These are phyloP conservation scores for Suillus paluster DNA, from an alignment of 768 basidiomycete species.

Conservation along the genomic window DNA sequence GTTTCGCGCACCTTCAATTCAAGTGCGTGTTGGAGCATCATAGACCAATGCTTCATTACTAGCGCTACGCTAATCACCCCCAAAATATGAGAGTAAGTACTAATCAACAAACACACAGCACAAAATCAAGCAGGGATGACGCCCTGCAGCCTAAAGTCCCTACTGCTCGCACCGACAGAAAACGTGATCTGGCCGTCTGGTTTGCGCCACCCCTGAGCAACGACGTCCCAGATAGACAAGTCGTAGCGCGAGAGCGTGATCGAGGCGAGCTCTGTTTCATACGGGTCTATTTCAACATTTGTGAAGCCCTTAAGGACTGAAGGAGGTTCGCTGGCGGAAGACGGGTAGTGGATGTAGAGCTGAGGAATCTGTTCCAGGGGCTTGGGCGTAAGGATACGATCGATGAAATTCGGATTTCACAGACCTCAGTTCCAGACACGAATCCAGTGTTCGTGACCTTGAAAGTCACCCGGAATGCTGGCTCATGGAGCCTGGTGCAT, in stretches of 20 bases:
- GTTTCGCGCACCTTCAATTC: no score
- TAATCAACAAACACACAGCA: slow-evolving; percentile 49
- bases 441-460: slow-evolving; percentile 41
- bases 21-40: no score
- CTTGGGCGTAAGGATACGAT: background rate
- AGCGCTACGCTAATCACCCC: background rate
- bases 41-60: background rate
- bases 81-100: slow-evolving; percentile 58
- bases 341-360: slow-evolving; percentile 67
- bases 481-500: slow-evolving; percentile 29
- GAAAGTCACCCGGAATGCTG: slow-evolving; percentile 36
- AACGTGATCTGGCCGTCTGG: slow-evolving; percentile 7
- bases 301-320: slow-evolving; percentile 67
- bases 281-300: slow-evolving; percentile 50
- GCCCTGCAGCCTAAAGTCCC: slow-evolving; percentile 6
- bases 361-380: slow-evolving; percentile 56
- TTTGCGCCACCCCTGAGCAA: slow-evolving; percentile 61
- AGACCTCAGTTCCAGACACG: slow-evolving; percentile 34
- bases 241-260: slow-evolving; percentile 66
- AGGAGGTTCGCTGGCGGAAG: slow-evolving; percentile 64
- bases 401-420: slow-evolving; percentile 1
- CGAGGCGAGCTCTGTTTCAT: slow-evolving; percentile 46
- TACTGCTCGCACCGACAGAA: slow-evolving; percentile 7
- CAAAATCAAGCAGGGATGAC: background rate
- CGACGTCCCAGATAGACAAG: slow-evolving; percentile 73